phyloP scores from a whole-genome alignment of 1,284 basidiomycete species.

The Apiotrichum gracile region DNA sequence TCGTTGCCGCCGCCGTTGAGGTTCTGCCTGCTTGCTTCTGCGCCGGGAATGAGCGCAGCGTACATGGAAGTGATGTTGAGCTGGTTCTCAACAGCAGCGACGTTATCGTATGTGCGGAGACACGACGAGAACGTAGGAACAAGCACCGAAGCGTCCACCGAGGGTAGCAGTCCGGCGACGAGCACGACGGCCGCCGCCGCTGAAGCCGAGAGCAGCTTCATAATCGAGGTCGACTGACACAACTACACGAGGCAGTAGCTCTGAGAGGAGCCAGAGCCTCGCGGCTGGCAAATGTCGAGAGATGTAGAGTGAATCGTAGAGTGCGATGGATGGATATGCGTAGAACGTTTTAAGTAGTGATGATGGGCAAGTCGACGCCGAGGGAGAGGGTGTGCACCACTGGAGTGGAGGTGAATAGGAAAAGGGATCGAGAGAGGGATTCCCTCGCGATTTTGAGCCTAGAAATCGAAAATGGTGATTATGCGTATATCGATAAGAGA shows the following conservation, averaged over 20 bases:
- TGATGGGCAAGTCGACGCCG: too few relatives aligned
- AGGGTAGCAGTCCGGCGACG: slow-evolving; percentile 8
- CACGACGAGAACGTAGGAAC: slow-evolving; percentile 28
- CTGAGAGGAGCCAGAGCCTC: not conserved
- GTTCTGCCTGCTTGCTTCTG: slow-evolving; percentile 39
- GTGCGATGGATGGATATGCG: too few relatives aligned
- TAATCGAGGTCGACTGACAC: not conserved
- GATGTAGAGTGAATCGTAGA: too few relatives aligned
- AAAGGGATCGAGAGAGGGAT: too few relatives aligned
- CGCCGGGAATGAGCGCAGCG: slow-evolving; percentile 58
- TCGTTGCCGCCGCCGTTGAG: slow-evolving; percentile 31
- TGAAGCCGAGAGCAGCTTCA: not conserved
- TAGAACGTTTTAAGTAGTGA: too few relatives aligned
- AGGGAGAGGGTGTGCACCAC: too few relatives aligned
- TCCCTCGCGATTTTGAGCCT: too few relatives aligned
- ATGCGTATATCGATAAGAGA: too few relatives aligned
- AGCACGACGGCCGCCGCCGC: not conserved
- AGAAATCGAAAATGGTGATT: too few relatives aligned
- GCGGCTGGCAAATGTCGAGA: too few relatives aligned
- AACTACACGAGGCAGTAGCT: not conserved
- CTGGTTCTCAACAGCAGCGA: slow-evolving; percentile 23
- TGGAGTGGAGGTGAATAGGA: too few relatives aligned
- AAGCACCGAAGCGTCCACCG: slow-evolving; percentile 21
- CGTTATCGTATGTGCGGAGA: slow-evolving; percentile 17
- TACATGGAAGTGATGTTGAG: slow-evolving; percentile 65